Conservation (phyloP, 345 rosid species). For the Heritiera littoralis region DNA sequence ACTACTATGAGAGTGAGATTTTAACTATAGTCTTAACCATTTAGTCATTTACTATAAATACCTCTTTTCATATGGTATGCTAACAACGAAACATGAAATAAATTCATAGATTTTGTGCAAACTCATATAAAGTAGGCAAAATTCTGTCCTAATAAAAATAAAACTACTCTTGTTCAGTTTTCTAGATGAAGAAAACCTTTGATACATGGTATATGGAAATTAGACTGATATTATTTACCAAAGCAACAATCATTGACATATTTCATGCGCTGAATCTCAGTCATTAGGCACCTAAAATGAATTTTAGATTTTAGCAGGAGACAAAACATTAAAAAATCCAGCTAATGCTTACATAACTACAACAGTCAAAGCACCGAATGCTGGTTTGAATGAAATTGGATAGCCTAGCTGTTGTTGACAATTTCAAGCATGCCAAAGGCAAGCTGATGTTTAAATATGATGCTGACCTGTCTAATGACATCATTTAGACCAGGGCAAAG, state of each 20-base stretch:
- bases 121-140: not conserved
- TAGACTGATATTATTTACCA: not conserved
- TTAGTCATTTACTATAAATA: not conserved
- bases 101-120: not conserved
- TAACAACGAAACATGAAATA: not conserved
- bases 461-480: conserved; percentile 80
- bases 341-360: not conserved
- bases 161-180: not conserved
- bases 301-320: conserved; percentile 6
- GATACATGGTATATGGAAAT: not conserved
- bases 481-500: conserved; percentile 97
- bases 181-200: not conserved
- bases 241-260: not conserved
- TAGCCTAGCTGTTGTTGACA: not conserved
- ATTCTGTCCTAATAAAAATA: not conserved
- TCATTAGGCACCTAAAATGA: conserved; percentile 9
- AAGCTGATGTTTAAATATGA: conserved; percentile 6
- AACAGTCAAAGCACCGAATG: not conserved
- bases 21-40: not conserved
- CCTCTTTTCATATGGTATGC: not conserved
- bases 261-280: not conserved
- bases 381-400: not conserved
- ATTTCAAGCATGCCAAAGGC: not conserved
- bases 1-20: not conserved
- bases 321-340: not conserved